A percentile compares a stretch with the other conserved stretches of the same genome.
These are phyloP conservation scores for Xylaria multiplex DNA, from an alignment of 2,329 filamentous ascomycete species.

Conservation along the genomic window DNA sequence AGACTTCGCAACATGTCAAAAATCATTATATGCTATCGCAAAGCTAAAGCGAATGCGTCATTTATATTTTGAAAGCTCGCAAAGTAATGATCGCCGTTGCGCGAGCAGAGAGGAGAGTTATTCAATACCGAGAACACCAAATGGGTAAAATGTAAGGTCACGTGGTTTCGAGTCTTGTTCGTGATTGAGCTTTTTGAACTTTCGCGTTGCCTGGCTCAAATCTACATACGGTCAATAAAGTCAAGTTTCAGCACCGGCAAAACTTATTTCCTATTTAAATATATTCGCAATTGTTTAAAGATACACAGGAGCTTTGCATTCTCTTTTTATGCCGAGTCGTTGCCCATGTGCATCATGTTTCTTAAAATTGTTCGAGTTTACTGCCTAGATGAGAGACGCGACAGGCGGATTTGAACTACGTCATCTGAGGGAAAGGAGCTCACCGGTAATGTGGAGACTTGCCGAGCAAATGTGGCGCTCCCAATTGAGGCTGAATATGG, in stretches of 20 bases:
- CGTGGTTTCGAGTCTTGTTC: conserved; percentile 45
- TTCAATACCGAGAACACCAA: conserved; percentile 9
- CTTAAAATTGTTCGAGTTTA: conserved; percentile 21
- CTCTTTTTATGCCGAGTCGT: neutral
- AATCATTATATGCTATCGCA: conserved; percentile 34
- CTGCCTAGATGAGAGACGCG: conserved; percentile 31
- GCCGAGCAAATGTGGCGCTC: neutral
- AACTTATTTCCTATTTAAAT: neutral
- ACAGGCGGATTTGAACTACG: conserved; percentile 25
- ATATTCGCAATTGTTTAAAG: neutral
- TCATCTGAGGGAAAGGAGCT: conserved; percentile 19
- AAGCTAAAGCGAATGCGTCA: conserved; percentile 11
- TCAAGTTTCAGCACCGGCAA: neutral
- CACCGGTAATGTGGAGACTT: neutral
- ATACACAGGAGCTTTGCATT: neutral
- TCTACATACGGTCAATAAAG: neutral
- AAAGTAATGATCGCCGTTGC: conserved; percentile 8
- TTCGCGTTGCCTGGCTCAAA: conserved; percentile 36
- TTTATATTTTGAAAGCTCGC: conserved; percentile 17
- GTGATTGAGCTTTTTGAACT: conserved; percentile 33
- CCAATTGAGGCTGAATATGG: neutral
- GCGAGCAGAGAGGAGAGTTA: conserved; percentile 7
- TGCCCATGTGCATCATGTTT: neutral
- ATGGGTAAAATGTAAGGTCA: conserved; percentile 33
- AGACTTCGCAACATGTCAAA: conserved; percentile 14